Conservation (phyloP, 352 stramenopile species). For the Sclerospora graminicola region DNA sequence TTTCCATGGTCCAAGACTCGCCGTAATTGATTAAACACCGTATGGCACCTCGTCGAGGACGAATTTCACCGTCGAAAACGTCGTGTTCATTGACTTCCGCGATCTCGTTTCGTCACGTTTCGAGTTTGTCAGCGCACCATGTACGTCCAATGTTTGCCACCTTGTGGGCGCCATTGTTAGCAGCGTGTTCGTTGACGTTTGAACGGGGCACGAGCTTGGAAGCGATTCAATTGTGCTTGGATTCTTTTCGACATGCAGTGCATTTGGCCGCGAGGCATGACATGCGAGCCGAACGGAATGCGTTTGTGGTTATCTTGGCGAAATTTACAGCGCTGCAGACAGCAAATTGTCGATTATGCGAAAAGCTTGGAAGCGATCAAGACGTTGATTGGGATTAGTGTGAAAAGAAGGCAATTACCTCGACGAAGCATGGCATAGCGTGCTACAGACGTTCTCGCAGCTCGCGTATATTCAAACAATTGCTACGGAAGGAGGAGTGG, state of each 20-base stretch:
- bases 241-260: slow-evolving; percentile 94
- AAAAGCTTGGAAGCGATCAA: slow-evolving; percentile 98
- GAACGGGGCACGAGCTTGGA: slow-evolving; percentile 89
- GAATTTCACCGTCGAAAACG: too few relatives aligned
- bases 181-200: slow-evolving; percentile 94
- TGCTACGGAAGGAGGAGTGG: too few relatives aligned
- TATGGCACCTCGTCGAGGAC: slow-evolving; percentile 21
- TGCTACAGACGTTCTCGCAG: slow-evolving; percentile 83
- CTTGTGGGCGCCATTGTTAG: slow-evolving; percentile 94
- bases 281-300: slow-evolving; percentile 91
- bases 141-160: slow-evolving; percentile 98
- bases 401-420: too few relatives aligned
- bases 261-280: slow-evolving; percentile 82
- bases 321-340: slow-evolving; percentile 95
- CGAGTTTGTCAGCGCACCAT: slow-evolving; percentile 43
- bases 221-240: slow-evolving; percentile 90
- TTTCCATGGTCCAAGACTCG: slow-evolving; percentile 72
- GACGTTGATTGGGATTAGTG: too few relatives aligned
- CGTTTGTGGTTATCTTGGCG: slow-evolving; percentile 92
- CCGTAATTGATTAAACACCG: slow-evolving; percentile 70
- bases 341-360: slow-evolving; percentile 72
- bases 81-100: too few relatives aligned
- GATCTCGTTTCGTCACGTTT: slow-evolving; percentile 54
- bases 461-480: slow-evolving; percentile 95
- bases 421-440: too few relatives aligned